Percentiles rank a stretch among this genome's conserved stretches.
phyloP scores from a whole-genome alignment of 345 rosid species.

The Mangifera indica region DNA sequence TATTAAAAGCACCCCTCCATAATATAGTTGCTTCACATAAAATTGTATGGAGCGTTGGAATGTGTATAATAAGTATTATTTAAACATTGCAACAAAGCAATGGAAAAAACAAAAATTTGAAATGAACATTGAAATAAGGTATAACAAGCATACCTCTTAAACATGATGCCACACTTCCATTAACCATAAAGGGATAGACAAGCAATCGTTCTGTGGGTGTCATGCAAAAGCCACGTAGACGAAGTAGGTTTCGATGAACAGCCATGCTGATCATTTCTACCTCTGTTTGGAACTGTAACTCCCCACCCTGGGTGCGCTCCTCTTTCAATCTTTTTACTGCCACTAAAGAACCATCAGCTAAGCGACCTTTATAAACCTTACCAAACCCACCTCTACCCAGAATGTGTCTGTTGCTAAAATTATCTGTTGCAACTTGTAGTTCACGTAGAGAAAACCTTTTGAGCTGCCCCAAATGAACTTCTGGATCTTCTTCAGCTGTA shows the following conservation, averaged over 20 bases:
- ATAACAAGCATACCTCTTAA: slow-evolving; percentile 60
- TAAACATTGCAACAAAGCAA: background rate
- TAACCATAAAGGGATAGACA: slow-evolving; percentile 82
- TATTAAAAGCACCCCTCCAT: no score
- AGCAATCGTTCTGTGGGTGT: slow-evolving; percentile 89
- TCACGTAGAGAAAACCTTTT: slow-evolving; percentile 85
- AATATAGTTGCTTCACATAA: no score
- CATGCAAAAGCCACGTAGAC: slow-evolving; percentile 91
- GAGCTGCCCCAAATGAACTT: slow-evolving; percentile 88
- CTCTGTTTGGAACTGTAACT: slow-evolving; percentile 89
- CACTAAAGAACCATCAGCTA: slow-evolving; percentile 71
- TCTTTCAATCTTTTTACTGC: slow-evolving; percentile 91
- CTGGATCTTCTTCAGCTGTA: slow-evolving; percentile 95
- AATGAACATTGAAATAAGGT: background rate
- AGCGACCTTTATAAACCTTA: slow-evolving; percentile 85
- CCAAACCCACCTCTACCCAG: slow-evolving; percentile 93
- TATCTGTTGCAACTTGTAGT: slow-evolving; percentile 80
- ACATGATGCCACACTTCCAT: slow-evolving; percentile 97
- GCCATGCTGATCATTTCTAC: slow-evolving; percentile 97
- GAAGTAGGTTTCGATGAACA: slow-evolving; percentile 81
- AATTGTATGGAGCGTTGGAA: no score
- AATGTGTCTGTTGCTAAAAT: slow-evolving; percentile 64
- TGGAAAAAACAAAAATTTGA: background rate
- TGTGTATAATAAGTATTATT: no score
- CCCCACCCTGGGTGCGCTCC: slow-evolving; percentile 83